These are phyloP conservation scores for Diaporthe citri DNA, from an alignment of 2,329 filamentous ascomycete genomes.

Conservation along the genomic window DNA sequence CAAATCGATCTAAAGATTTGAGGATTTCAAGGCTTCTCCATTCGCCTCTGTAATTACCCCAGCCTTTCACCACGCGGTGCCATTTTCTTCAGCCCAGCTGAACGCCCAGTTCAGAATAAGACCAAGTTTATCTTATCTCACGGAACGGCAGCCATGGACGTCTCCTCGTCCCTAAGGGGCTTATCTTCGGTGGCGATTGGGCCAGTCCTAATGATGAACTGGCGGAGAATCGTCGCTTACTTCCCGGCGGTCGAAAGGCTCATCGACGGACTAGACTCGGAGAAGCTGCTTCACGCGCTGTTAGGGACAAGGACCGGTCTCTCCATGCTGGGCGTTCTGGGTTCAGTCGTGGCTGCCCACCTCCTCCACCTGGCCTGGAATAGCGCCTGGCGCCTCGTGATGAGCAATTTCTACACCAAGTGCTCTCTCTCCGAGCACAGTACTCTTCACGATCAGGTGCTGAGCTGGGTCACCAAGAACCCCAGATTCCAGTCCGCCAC, in stretches of 20 bases:
- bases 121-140: neutral
- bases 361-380: conserved; percentile 25
- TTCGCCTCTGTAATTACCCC: too few species aligned
- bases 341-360: neutral
- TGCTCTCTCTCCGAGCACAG: conserved; percentile 28
- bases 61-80: neutral
- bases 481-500: conserved; percentile 26
- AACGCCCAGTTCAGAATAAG: neutral
- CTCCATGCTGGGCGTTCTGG: conserved; percentile 8
- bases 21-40: too few species aligned
- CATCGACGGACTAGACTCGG: conserved; percentile 27
- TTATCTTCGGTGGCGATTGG: conserved; percentile 36
- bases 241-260: conserved; percentile 29
- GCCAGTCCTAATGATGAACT: conserved; percentile 34
- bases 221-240: conserved; percentile 36
- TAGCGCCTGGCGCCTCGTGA: neutral
- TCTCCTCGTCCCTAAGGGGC: conserved; percentile 17
- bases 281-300: conserved; percentile 14
- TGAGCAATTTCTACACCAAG: conserved; percentile 32
- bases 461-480: conserved; percentile 30
- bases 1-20: neutral
- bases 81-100: neutral
- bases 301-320: conserved; percentile 29
- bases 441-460: conserved; percentile 3
- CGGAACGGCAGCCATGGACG: conserved; percentile 23